These are phyloP conservation scores for Avena insularis DNA, from an alignment of 176 grass and related monocot genomes.

Conservation along the genomic window DNA sequence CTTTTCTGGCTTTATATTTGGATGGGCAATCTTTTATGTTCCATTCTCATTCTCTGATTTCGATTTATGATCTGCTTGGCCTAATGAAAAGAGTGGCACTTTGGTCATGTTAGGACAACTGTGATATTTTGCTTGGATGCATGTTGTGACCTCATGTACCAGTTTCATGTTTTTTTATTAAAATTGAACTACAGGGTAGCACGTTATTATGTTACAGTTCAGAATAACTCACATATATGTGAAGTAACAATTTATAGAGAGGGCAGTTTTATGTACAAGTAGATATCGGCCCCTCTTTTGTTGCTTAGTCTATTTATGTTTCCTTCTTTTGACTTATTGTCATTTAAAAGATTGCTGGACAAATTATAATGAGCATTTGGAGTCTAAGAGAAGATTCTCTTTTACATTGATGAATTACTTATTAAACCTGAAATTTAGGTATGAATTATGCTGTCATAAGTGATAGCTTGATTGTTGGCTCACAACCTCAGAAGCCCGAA, in stretches of 20 bases:
- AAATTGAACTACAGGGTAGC: background rate
- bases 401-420: conserved; percentile 25
- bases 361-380: background rate
- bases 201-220: background rate
- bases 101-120: background rate
- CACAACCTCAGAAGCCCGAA: conserved; percentile 86
- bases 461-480: conserved; percentile 86
- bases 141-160: background rate
- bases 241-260: background rate
- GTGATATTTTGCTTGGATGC: background rate
- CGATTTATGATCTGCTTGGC: background rate
- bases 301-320: background rate
- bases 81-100: conserved; percentile 3
- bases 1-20: background rate
- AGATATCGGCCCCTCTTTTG: background rate
- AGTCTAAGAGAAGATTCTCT: background rate
- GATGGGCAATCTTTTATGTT: background rate
- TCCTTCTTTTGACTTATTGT: background rate
- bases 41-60: background rate
- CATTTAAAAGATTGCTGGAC: background rate
- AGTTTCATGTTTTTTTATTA: background rate
- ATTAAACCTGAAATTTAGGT: conserved; percentile 46
- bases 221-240: background rate
- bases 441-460: conserved; percentile 91
- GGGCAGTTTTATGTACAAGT: background rate